Evolutionary conservation across 1,139 yeast species (phyloP).

Genomic region (Saccharomycopsis hybrid): DNA sequence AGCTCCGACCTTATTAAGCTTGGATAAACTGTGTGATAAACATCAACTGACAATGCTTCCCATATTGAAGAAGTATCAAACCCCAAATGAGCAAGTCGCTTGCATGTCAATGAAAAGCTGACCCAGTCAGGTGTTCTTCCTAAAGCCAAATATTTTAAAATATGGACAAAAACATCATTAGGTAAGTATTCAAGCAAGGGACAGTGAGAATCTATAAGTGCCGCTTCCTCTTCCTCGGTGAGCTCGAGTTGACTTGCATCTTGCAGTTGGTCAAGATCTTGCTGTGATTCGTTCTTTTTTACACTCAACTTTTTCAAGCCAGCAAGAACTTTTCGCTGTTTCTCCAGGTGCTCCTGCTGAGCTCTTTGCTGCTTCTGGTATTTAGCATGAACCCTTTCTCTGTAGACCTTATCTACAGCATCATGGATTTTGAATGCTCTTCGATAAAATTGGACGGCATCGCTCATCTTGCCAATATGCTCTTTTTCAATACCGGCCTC

Average conservation of each 20-base stretch:
- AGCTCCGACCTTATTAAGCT: slow-evolving; percentile 11
- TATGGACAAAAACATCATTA: slow-evolving; percentile 52
- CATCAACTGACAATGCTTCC: slow-evolving; percentile 8
- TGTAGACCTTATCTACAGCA: slow-evolving; percentile 61
- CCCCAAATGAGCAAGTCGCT: slow-evolving; percentile 23
- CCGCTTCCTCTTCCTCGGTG: not conserved
- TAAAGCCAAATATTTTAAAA: slow-evolving; percentile 48
- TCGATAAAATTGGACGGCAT: slow-evolving; percentile 70
- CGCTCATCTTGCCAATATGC: slow-evolving; percentile 66
- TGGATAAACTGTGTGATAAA: slow-evolving; percentile 10
- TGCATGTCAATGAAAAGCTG: slow-evolving; percentile 55
- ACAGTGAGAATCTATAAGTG: slow-evolving; percentile 24
- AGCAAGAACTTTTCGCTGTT: not conserved
- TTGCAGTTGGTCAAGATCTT: too few relatives aligned
- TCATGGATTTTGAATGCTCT: slow-evolving; percentile 63
- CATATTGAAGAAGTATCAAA: slow-evolving; percentile 16
- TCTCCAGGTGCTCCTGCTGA: too few relatives aligned
- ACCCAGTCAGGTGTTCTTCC: slow-evolving; percentile 63
- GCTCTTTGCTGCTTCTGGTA: too few relatives aligned
- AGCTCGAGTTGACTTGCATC: too few relatives aligned
- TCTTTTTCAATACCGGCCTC: slow-evolving; percentile 72
- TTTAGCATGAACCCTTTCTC: slow-evolving; percentile 35
- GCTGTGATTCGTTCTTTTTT: not conserved
- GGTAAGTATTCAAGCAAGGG: slow-evolving; percentile 55
- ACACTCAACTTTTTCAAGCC: not conserved